These are phyloP conservation scores for Pinus tabuliformis DNA, from an alignment of 75 land plant genomes.

Conservation along the genomic window DNA sequence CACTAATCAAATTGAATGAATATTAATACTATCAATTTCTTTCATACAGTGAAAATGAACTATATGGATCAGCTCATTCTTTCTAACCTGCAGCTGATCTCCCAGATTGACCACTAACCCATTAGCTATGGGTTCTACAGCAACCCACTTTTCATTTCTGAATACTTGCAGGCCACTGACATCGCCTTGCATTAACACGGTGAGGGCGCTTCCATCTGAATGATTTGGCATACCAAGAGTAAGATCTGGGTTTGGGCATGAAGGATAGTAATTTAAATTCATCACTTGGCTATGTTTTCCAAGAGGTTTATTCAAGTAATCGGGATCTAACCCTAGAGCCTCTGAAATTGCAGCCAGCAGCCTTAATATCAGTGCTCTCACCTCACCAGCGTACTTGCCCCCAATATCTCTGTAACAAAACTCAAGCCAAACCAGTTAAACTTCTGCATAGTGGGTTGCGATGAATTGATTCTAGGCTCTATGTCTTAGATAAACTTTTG, in stretches of 20 bases:
- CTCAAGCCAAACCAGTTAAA: background rate
- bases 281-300: conserved; percentile 51
- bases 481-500: no score
- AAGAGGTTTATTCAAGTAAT: conserved; percentile 28
- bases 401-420: conserved; percentile 21
- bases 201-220: conserved; percentile 53
- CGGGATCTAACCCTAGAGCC: conserved; percentile 38
- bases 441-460: conserved; percentile 17
- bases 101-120: background rate
- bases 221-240: conserved; percentile 62
- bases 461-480: no score
- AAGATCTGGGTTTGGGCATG: conserved; percentile 71
- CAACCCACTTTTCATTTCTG: conserved; percentile 32
- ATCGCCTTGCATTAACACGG: conserved; percentile 56
- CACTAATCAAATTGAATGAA: no score
- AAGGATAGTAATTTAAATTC: conserved; percentile 66
- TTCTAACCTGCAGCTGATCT: background rate
- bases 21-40: no score
- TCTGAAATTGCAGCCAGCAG: conserved; percentile 49
- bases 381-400: conserved; percentile 27
- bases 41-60: no score
- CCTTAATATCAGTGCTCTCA: conserved; percentile 18
- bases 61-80: background rate
- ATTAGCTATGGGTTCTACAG: conserved; percentile 8
- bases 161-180: conserved; percentile 57